Evolutionary conservation across 73 alveolate genomes (phyloP), one percentile per base, ranked within the genome.

Genomic region (Tetrahymena thermophila): DNA sequence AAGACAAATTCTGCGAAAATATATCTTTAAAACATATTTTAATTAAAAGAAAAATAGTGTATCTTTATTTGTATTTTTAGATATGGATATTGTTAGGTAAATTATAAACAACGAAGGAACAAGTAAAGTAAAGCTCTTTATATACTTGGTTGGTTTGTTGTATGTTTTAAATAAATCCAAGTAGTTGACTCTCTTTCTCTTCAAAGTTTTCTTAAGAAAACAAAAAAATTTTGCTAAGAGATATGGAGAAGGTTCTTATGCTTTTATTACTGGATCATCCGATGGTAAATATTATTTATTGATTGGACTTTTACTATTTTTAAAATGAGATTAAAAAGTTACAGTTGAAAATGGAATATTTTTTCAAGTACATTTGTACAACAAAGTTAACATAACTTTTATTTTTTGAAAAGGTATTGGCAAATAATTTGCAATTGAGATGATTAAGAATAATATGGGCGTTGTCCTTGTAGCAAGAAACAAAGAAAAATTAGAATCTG

Each of bases 221-320:
- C 31, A 42, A 85, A 85, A 85, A 35, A 85, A 85, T 10, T 38
- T 85, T 85, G 83, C 55, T 42, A 21, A 35, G 34, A 94, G 89
- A 85, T 94, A 94, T 85, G 96, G 96, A 37, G 56, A 17, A 37
- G 95, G 95, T 25, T 94, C 96, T 15, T 94, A 94, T 85, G 94
- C 85, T 9, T 94, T 94, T 37, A 94, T 94, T 34, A 94, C 96
- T n/a, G 96, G 96, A n/a, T 94, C 96, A 40, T 94, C 96, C 11
- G 96, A 94, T 94, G 96, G 96, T 71, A 71, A 71, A 4, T 1
- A 56, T 10, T 40, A 40, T 40, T 40, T 40, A 40, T n/a, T n/a
- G 10, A 40, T 40, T 40, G 44, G 10, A 40, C 44, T 21, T 56
- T 56, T 56, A 56, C 14, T 56, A 34, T 8, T 40, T 0, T 40